Base-by-base conservation (phyloP, 345 rosid genomes). In the Salix dunnii region DNA sequence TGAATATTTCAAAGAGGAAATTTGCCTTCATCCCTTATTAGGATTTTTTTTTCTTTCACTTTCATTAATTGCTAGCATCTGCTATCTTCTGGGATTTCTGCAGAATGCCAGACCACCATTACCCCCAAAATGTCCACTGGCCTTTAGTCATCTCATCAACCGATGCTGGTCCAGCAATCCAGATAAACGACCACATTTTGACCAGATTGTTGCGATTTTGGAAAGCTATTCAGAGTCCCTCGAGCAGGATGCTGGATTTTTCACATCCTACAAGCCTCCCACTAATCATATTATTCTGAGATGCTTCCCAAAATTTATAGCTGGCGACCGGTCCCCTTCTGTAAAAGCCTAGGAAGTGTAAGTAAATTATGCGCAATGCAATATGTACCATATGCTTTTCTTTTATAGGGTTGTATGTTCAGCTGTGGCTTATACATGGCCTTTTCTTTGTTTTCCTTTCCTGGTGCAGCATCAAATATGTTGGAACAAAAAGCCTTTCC, bases 81-180 rank as follows among this genome's bases (percentile, higher is more conserved):
- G 67, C 63, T 65, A 18, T 28, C 8, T 70, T 70, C n/a, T 18
- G 30, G 8, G 17, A 68, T 71, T 71, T 73, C 51, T 76, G 84
- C 90, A 91, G 92, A 89, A 91, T 73, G 90, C 91, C 11, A 89
- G 97, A 69, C 92, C 97, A 9, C 94, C 88, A 62, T 76, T 91
- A 38, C 94, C 92, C 31, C 79, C 87, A 0, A 69, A 81, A 30
- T 89, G 94, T 60, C 97, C 94, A 1, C 49, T 11, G 46, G 97
- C 91, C 5, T 77, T 90, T 17, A 83, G 81, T 62, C 85, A 77
- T 79, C 89, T 91, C 64, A 86, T 91, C 36, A 82, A 80, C 53
- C 74, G 86, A 67, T 91, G 97, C 80, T 90, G 94, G 97, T 90
- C 94, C 25, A 81, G 89, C 78, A 84, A 79, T 62, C 97, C 92